Conservation (phyloP, 148 eudicot genomes). For the Drosera capensis region DNA sequence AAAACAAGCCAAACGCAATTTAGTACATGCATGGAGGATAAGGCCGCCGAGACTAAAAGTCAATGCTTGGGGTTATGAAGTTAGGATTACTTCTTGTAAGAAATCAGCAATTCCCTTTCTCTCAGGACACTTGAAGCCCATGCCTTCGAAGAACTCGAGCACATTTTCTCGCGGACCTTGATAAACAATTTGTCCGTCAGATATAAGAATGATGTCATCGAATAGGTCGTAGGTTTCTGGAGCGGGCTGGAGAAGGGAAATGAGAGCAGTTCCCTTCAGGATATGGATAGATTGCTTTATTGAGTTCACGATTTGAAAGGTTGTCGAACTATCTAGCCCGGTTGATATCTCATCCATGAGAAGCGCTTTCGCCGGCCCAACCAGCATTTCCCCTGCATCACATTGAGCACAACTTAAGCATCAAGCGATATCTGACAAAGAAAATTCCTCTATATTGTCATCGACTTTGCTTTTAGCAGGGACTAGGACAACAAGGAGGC, state of each 20-base stretch:
- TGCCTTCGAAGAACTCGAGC: conserved; percentile 17
- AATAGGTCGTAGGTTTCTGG: conserved; percentile 26
- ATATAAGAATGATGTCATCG: conserved; percentile 23
- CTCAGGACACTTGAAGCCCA: conserved; percentile 27
- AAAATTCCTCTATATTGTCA: neutral
- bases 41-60: no score
- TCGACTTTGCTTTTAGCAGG: neutral
- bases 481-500: neutral
- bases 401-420: neutral
- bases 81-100: neutral
- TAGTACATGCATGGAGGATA: neutral
- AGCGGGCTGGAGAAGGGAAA: conserved; percentile 80
- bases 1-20: neutral
- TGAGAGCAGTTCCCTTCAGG: conserved; percentile 61
- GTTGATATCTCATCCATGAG: conserved; percentile 95
- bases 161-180: conserved; percentile 14
- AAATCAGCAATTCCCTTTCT: conserved; percentile 3
- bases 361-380: conserved; percentile 76
- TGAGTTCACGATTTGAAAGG: conserved; percentile 72
- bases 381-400: conserved; percentile 73
- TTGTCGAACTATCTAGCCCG: conserved; percentile 89
- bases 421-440: neutral
- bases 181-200: conserved; percentile 19
- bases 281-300: conserved; percentile 69
- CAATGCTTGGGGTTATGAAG: neutral